Evolutionary conservation across 768 basidiomycete genomes (phyloP).

Genomic region (Paxillus rubicundulus): DNA sequence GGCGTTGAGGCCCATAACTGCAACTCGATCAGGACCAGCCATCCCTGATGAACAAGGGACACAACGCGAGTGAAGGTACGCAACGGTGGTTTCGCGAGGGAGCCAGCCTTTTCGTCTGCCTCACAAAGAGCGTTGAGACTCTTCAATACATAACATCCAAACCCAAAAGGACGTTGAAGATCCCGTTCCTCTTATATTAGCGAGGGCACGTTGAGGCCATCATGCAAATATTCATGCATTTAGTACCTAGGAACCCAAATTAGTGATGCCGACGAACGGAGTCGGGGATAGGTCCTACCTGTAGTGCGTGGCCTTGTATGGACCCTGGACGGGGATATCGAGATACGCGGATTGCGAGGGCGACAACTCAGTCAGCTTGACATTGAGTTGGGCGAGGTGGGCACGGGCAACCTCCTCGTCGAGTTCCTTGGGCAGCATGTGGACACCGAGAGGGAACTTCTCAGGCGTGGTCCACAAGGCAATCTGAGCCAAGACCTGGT

Average conservation of each 20-base stretch:
- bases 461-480: constrained; percentile 93
- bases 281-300: constrained; percentile 35
- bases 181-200: constrained; percentile 54
- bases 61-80: constrained; percentile 16
- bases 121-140: constrained; percentile 45
- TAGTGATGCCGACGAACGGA: not conserved
- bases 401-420: constrained; percentile 99
- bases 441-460: constrained; percentile 94
- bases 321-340: constrained; percentile 82
- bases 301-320: constrained; percentile 74
- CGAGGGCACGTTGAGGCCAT: constrained; percentile 82
- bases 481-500: constrained; percentile 98
- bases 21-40: constrained; percentile 11
- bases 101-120: constrained; percentile 18
- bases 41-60: constrained; percentile 12
- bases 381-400: constrained; percentile 86
- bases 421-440: constrained; percentile 97
- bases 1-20: constrained; percentile 38
- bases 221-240: constrained; percentile 26
- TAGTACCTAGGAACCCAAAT: constrained; percentile 27
- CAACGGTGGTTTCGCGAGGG: not conserved
- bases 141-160: constrained; percentile 50
- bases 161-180: constrained; percentile 61
- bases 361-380: constrained; percentile 83
- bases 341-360: constrained; percentile 84